Percentiles rank a stretch among this genome's conserved stretches.
Conservation (phyloP, 2,329 filamentous ascomycete species). For the Trichoderma semiorbis region DNA sequence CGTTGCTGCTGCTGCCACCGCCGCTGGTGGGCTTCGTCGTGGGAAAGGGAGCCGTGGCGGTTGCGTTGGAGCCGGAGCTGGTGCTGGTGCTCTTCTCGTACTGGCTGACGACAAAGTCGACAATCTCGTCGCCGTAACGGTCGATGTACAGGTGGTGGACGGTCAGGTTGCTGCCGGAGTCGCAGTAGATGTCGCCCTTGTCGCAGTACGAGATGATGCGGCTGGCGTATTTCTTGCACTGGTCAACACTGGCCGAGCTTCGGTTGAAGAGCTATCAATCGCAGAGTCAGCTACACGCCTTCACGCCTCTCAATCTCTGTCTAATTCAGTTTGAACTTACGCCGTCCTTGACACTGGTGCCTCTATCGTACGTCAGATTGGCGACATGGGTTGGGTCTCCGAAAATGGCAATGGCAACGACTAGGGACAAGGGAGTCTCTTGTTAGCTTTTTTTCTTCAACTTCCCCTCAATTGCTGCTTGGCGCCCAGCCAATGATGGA, state of each 20-base stretch:
- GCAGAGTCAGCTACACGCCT: not conserved
- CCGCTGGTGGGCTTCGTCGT: not conserved
- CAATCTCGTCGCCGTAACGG: conserved; percentile 34
- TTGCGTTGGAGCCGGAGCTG: conserved; percentile 9
- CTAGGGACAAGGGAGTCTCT: conserved; percentile 23
- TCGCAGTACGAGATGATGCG: conserved; percentile 42
- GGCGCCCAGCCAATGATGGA: not conserved
- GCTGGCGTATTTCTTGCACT: conserved; percentile 35
- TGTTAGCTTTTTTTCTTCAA: not conserved
- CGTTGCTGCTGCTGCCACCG: not conserved
- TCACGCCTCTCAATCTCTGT: not conserved
- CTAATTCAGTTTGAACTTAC: conserved; percentile 31
- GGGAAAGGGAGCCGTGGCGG: not conserved
- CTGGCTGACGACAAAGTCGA: conserved; percentile 35
- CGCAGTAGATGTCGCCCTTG: conserved; percentile 41
- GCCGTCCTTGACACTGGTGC: conserved; percentile 37
- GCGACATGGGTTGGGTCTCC: conserved; percentile 41
- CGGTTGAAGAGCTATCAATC: conserved; percentile 32
- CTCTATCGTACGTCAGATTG: conserved; percentile 35
- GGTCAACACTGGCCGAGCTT: conserved; percentile 26
- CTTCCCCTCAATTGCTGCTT: not conserved
- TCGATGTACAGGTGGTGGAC: conserved; percentile 37
- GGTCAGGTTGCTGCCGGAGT: conserved; percentile 27
- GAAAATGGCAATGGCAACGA: conserved; percentile 40
- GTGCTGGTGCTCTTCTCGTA: conserved; percentile 26